A percentile compares a stretch with the other conserved stretches of the same genome.
These are phyloP conservation scores for Oropetium thomaeum DNA, from an alignment of 176 grass and related monocot genomes.

Conservation along the genomic window DNA sequence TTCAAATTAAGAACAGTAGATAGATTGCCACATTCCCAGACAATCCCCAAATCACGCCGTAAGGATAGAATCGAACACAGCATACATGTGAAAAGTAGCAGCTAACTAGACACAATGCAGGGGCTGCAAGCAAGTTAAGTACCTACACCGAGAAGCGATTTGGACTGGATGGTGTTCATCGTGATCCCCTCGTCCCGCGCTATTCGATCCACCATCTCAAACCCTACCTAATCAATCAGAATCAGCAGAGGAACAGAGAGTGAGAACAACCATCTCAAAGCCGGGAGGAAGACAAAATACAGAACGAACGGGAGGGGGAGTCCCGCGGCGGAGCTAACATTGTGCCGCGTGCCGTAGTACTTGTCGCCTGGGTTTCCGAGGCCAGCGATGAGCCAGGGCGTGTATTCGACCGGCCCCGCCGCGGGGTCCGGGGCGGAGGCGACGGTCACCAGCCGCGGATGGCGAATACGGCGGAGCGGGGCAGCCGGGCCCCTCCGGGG, in stretches of 20 bases:
- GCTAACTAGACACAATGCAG: neutral
- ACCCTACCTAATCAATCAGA: slow-evolving; percentile 61
- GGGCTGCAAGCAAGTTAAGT: slow-evolving; percentile 8
- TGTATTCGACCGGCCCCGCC: slow-evolving; percentile 58
- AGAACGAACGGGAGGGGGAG: neutral
- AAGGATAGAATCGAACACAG: neutral
- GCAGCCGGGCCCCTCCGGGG: neutral
- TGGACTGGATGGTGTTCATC: slow-evolving; percentile 88
- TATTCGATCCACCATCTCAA: slow-evolving; percentile 91
- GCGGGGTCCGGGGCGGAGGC: slow-evolving; percentile 61
- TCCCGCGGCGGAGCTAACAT: slow-evolving; percentile 40
- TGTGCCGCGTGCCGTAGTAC: slow-evolving; percentile 93
- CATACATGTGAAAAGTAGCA: neutral
- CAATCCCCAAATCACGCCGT: neutral
- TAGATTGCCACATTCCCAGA: neutral
- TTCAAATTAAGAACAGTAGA: neutral
- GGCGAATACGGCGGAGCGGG: neutral
- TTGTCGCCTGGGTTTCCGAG: slow-evolving; percentile 89
- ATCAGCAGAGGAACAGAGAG: neutral
- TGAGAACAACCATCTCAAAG: neutral
- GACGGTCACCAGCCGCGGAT: neutral
- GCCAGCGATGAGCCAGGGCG: slow-evolving; percentile 93
- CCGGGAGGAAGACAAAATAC: neutral
- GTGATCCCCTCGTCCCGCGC: slow-evolving; percentile 54
- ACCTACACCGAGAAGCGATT: slow-evolving; percentile 87